These are phyloP conservation scores for Chrysoporthe deuterocubensis DNA, from an alignment of 2,329 filamentous ascomycete species.

Conservation along the genomic window DNA sequence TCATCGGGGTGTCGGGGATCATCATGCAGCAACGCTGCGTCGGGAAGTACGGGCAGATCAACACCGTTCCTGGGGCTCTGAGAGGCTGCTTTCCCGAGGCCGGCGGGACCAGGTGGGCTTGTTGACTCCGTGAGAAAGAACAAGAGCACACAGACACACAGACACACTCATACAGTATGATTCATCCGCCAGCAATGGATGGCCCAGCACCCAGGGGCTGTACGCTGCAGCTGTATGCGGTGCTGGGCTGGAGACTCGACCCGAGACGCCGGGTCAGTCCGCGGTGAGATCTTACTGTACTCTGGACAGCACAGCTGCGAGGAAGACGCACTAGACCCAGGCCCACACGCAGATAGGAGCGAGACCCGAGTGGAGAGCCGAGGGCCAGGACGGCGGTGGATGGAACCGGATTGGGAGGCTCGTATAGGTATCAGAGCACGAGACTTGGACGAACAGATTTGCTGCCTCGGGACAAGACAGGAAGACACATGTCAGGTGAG, in stretches of 20 bases:
- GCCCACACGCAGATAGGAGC: not conserved
- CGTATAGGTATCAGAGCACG: no score
- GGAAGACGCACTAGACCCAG: not conserved
- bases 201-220: no score
- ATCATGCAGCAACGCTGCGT: not conserved
- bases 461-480: not conserved
- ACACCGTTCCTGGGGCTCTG: not conserved
- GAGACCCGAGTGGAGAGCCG: no score
- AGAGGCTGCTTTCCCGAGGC: not conserved
- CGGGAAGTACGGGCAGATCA: not conserved
- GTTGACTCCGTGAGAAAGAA: not conserved
- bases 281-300: not conserved
- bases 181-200: no score
- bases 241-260: not conserved
- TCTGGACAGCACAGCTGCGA: not conserved
- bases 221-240: not conserved
- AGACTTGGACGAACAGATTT: not conserved
- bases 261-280: not conserved
- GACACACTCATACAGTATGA: no score
- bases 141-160: not conserved
- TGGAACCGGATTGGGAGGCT: no score
- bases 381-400: no score
- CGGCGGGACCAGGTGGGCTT: no score
- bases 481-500: no score
- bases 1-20: not conserved